Evolutionary conservation across 331 rosid genomes (phyloP), one percentile per base, ranked within the genome.

Genomic region (Rhamnella rubrinervis): DNA sequence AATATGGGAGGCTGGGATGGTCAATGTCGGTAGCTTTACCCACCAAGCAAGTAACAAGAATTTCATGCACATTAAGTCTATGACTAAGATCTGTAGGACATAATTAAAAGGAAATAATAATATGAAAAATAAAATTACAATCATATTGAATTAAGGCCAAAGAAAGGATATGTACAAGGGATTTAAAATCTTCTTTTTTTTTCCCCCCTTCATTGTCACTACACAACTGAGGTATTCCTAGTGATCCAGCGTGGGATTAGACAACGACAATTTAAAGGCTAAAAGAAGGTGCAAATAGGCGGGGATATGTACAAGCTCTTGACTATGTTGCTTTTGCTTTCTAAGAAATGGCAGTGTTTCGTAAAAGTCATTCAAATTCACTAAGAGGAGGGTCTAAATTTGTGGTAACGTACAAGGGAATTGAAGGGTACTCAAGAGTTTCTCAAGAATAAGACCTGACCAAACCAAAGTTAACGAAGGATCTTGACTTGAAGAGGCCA

Each of bases 401-500:
- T 64, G n/a, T 15, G 58, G 58, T 19, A 6, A 87, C 81, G 82
- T 83, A 85, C 89, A 82, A 63, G 59, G 68, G 68, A 44, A 50
- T 31, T 79, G 66, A 73, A 28, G 44, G 23, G 66, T 21, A 63
- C 61, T 16, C 40, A 25, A 25, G 17, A 21, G 67, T 61, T 66
- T 70, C 75, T 78, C 83, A 89, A 28, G 96, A 84, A 71, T 95
- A 83, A 16, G 96, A 91, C 72, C 87, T 77, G 49, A 89, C 88
- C 87, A 89, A 73, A 20, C 97, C 96, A 49, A 95, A 91, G 80
- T 87, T 95, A 12, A 84, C 98, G 59, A 91, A 84, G 40, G 97
- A 95, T 84, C 95, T 85, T 20, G 98, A 85, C 84, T 89, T 95
- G 80, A 95, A 91, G 67, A 95, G 93, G 39, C 98, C 91, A 63